phyloP scores from a whole-genome alignment of 1,284 basidiomycete genomes.

The Apiotrichum mycotoxinovorans region DNA sequence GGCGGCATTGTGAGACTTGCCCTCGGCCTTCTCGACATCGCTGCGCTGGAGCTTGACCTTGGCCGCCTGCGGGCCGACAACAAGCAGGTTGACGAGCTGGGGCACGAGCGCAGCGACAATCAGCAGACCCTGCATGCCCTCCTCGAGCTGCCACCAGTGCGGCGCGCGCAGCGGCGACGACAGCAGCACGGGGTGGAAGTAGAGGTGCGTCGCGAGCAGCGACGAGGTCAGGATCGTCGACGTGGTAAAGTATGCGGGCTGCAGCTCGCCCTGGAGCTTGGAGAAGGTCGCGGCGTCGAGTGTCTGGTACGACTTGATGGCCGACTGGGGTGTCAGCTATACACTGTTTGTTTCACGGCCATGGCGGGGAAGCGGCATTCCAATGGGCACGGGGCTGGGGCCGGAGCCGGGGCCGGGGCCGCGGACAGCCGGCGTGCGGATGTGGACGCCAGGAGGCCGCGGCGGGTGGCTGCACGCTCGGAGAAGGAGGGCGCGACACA shows the following conservation, averaged over 20 bases:
- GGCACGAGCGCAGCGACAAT: slow-evolving; percentile 56
- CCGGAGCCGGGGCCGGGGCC: too few species aligned
- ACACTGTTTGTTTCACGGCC: too few species aligned
- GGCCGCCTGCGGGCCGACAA: slow-evolving; percentile 44
- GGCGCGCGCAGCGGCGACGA: slow-evolving; percentile 49
- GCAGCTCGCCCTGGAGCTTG: slow-evolving; percentile 64
- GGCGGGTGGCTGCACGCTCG: too few species aligned
- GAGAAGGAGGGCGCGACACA: too few species aligned
- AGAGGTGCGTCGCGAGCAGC: slow-evolving; percentile 62
- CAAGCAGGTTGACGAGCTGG: slow-evolving; percentile 52
- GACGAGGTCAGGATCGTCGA: slow-evolving; percentile 59
- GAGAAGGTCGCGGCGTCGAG: slow-evolving; percentile 63
- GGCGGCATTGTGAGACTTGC: slow-evolving; percentile 61
- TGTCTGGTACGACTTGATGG: slow-evolving; percentile 30
- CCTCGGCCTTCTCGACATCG: slow-evolving; percentile 68
- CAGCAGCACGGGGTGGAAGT: slow-evolving; percentile 62
- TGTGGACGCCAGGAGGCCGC: too few species aligned
- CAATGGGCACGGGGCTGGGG: too few species aligned
- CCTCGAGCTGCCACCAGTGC: slow-evolving; percentile 53
- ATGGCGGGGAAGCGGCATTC: too few species aligned
- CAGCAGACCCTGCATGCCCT: slow-evolving; percentile 68
- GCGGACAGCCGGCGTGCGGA: too few species aligned
- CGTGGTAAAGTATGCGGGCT: slow-evolving; percentile 69
- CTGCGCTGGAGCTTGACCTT: slow-evolving; percentile 66
- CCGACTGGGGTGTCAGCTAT: slow-evolving; percentile 24